Conservation (phyloP, 2,329 filamentous ascomycete genomes). For the Celoporthe dispersa region DNA sequence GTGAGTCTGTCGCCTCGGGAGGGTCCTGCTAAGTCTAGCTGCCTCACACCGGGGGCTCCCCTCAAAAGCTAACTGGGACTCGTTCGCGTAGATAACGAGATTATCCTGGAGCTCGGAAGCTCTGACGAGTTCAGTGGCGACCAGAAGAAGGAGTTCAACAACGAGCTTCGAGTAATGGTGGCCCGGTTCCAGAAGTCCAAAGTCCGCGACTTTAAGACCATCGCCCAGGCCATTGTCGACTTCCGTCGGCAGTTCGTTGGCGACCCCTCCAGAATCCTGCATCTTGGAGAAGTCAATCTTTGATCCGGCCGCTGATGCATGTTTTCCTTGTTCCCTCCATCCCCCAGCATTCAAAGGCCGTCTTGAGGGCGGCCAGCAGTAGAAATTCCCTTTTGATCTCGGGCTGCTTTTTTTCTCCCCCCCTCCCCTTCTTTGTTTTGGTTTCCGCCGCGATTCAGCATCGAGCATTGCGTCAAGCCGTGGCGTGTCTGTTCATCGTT, state of each 20-base stretch:
- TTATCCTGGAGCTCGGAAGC: constrained; percentile 72
- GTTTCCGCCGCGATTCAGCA: constrained; percentile 2
- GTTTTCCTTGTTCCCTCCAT: neutral
- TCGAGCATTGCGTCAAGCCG: neutral
- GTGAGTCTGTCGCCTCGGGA: constrained; percentile 60
- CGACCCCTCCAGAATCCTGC: constrained; percentile 67
- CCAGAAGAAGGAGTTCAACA: constrained; percentile 64
- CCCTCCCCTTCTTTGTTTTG: constrained; percentile 17
- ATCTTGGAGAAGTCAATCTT: constrained; percentile 53
- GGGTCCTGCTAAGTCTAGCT: constrained; percentile 30
- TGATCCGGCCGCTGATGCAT: constrained; percentile 14
- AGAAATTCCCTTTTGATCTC: constrained; percentile 18
- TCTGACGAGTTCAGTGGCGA: constrained; percentile 66
- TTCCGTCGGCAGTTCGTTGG: constrained; percentile 68
- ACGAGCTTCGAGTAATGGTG: constrained; percentile 65
- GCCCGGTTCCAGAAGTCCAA: constrained; percentile 62
- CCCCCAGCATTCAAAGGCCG: neutral
- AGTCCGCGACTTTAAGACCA: constrained; percentile 67
- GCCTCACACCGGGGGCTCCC: constrained; percentile 37
- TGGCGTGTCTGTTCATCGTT: constrained; percentile 1
- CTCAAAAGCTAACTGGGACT: constrained; percentile 54
- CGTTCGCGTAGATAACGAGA: constrained; percentile 66
- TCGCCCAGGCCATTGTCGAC: constrained; percentile 69
- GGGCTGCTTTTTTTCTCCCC: constrained; percentile 5
- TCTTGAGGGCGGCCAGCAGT: constrained; percentile 23